Evolutionary conservation across 257 asterid species (phyloP).

Genomic region (Nicotiana benthamiana): DNA sequence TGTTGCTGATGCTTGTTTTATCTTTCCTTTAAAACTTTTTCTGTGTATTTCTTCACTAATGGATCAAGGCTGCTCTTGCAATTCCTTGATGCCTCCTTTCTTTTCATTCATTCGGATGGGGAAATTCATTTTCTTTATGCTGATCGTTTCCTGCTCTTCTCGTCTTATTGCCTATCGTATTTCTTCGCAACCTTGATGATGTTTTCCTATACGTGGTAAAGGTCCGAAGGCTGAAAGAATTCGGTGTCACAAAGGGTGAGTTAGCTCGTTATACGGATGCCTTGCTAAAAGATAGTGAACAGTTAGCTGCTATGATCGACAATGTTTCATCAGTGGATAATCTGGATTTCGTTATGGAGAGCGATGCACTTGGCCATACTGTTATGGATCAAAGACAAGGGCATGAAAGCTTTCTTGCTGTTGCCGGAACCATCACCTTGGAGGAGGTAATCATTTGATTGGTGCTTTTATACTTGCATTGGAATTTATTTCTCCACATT

Average conservation of each 20-base stretch:
- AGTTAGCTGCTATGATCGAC: slow-evolving; percentile 97
- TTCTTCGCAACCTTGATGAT: not conserved
- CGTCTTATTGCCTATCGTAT: not conserved
- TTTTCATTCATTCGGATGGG: not conserved
- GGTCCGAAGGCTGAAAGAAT: slow-evolving; percentile 98
- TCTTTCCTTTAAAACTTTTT: not conserved
- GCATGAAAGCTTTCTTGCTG: slow-evolving; percentile 82
- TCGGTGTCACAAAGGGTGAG: slow-evolving; percentile 98
- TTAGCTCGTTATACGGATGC: slow-evolving; percentile 93
- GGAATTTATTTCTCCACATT: slow-evolving; percentile 8
- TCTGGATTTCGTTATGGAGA: slow-evolving; percentile 93
- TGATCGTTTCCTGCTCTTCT: not conserved
- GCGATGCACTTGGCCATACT: slow-evolving; percentile 93
- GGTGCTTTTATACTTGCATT: slow-evolving; percentile 10
- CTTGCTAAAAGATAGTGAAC: slow-evolving; percentile 91
- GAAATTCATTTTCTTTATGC: slow-evolving; percentile 1
- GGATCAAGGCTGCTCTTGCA: not conserved
- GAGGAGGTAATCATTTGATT: slow-evolving; percentile 61
- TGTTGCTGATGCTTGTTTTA: not conserved
- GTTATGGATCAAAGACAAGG: slow-evolving; percentile 99
- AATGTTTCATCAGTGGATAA: slow-evolving; percentile 96
- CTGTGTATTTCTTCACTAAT: not conserved
- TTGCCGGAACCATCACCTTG: slow-evolving; percentile 86
- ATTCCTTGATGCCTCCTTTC: slow-evolving; percentile 1
- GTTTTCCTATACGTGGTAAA: slow-evolving; percentile 18